Evolutionary conservation across 768 basidiomycete species (phyloP).

Genomic region (Hygrophorus russula): DNA sequence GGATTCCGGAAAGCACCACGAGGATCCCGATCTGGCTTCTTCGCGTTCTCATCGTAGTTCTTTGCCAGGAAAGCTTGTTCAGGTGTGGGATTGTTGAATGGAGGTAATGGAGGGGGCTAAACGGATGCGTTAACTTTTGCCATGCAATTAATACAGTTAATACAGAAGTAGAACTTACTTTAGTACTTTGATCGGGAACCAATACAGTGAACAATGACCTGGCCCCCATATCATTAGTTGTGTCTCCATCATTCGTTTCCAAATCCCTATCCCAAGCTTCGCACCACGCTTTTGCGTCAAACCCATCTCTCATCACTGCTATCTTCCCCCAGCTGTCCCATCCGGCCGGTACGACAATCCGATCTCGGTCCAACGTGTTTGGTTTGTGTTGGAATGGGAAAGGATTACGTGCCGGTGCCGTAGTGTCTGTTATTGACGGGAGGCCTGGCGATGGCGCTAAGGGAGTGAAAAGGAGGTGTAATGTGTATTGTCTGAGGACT

Average conservation of each 20-base stretch:
- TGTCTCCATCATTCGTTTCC: conserved; percentile 29
- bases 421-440: conserved; percentile 50
- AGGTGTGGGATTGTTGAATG: conserved; percentile 70
- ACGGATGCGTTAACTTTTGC: conserved; percentile 1
- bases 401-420: conserved; percentile 58
- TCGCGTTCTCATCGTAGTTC: conserved; percentile 86
- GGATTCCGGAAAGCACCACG: conserved; percentile 79
- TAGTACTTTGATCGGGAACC: conserved; percentile 65
- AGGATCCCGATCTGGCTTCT: conserved; percentile 85
- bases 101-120: conserved; percentile 56
- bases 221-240: conserved; percentile 43
- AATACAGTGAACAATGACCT: conserved; percentile 57
- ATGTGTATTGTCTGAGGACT: conserved; percentile 69
- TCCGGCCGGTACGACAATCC: conserved; percentile 84
- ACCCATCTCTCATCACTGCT: conserved; percentile 78
- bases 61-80: conserved; percentile 88
- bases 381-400: conserved; percentile 85
- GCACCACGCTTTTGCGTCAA: conserved; percentile 73
- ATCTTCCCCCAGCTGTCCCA: conserved; percentile 99
- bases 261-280: conserved; percentile 74
- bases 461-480: conserved; percentile 72
- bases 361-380: conserved; percentile 88
- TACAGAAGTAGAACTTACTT: conserved; percentile 33
- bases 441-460: conserved; percentile 63
- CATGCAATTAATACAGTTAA: neutral